Evolutionary conservation across 179 eudicot genomes (phyloP).

Genomic region (Silene noctiflora): DNA sequence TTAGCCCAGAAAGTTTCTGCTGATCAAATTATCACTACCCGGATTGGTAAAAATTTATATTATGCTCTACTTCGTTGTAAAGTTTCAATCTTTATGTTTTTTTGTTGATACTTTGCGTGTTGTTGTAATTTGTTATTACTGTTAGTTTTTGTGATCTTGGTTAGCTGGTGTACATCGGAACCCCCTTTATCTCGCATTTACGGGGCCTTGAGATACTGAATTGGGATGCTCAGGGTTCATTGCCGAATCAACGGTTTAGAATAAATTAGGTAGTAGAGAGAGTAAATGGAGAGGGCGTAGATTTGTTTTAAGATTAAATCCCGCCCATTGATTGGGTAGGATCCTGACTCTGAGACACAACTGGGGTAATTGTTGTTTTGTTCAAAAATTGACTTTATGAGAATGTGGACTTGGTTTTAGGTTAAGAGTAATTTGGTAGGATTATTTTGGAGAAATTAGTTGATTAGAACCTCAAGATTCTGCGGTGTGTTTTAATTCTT

Average conservation of each 20-base stretch:
- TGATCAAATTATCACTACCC: constrained; percentile 57
- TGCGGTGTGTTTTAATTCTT: neutral
- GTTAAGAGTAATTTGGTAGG: neutral
- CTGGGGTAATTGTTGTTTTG: no score
- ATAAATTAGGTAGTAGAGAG: no score
- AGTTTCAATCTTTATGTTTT: constrained; percentile 3
- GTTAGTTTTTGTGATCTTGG: neutral
- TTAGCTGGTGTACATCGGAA: neutral
- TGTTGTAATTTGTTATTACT: neutral
- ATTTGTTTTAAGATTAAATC: no score
- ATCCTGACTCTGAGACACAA: no score
- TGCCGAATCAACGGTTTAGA: no score
- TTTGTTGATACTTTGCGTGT: neutral
- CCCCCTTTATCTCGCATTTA: no score
- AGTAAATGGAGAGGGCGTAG: no score
- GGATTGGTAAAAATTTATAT: constrained; percentile 36
- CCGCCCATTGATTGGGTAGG: no score
- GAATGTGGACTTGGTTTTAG: neutral
- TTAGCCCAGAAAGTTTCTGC: constrained; percentile 31
- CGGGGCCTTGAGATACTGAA: no score
- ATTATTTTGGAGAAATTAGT: neutral
- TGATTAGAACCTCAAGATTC: neutral
- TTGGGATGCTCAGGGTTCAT: neutral
- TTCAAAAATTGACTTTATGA: neutral
- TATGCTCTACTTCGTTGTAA: neutral